phyloP scores from a whole-genome alignment of 2,329 filamentous ascomycete genomes.

The Stachybotrys elegans region DNA sequence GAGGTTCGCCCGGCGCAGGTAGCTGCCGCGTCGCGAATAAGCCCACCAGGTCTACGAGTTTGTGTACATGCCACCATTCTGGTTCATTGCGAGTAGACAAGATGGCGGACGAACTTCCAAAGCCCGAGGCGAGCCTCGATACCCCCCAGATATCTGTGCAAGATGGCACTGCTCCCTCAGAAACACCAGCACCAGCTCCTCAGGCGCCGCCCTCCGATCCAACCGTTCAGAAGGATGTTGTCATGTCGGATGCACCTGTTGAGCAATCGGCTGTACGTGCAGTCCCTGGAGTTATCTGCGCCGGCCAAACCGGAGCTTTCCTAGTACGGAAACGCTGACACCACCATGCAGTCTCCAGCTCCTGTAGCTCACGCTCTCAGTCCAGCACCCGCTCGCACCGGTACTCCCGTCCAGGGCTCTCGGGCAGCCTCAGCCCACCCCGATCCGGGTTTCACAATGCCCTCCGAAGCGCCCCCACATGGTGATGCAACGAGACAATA shows the following conservation, averaged over 20 bases:
- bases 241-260: slow-evolving; percentile 37
- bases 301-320: slow-evolving; percentile 6
- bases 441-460: slow-evolving; percentile 48
- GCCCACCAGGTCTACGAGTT: no score
- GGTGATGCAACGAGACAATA: slow-evolving; percentile 67
- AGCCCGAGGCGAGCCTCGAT: slow-evolving; percentile 14
- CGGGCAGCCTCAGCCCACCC: slow-evolving; percentile 54
- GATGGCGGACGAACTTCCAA: slow-evolving; percentile 25
- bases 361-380: slow-evolving; percentile 31
- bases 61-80: no score
- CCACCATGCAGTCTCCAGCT: slow-evolving; percentile 27
- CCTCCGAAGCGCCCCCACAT: slow-evolving; percentile 55
- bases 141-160: slow-evolving; percentile 13
- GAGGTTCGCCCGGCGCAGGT: slow-evolving; percentile 20
- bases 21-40: no score
- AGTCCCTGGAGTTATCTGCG: neutral
- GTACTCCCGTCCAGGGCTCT: slow-evolving; percentile 46
- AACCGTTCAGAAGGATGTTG: slow-evolving; percentile 32
- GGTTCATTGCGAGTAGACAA: neutral
- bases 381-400: slow-evolving; percentile 37
- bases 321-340: no score
- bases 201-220: slow-evolving; percentile 19
- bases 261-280: slow-evolving; percentile 35
- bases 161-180: slow-evolving; percentile 12
- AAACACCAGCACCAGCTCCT: slow-evolving; percentile 10